phyloP scores from a whole-genome alignment of 1,284 basidiomycete species.

The Sporisorium exsertum region DNA sequence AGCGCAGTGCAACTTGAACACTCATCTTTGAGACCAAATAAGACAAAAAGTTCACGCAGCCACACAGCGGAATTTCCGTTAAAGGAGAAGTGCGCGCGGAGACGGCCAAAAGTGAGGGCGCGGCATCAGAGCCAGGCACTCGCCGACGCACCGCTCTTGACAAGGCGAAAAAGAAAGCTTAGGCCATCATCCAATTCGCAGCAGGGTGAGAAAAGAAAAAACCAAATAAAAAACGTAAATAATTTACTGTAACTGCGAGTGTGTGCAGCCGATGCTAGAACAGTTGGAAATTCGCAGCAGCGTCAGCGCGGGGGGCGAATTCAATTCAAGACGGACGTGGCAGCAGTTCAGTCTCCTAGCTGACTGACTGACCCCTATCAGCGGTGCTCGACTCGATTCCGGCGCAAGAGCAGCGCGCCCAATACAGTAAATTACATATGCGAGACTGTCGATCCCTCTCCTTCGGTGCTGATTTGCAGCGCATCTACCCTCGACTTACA shows the following conservation, averaged over 20 bases:
- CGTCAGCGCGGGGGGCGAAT: neutral
- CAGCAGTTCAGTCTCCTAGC: neutral
- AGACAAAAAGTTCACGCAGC: neutral
- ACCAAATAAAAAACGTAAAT: neutral
- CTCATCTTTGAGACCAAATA: neutral
- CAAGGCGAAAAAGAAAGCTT: neutral
- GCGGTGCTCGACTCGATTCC: too few species aligned
- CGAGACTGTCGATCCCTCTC: neutral
- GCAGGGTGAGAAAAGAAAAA: neutral
- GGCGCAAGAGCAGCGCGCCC: too few species aligned
- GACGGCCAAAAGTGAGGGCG: neutral
- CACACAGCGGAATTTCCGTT: neutral
- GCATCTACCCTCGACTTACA: neutral
- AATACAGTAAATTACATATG: too few species aligned
- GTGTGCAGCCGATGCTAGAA: constrained; percentile 1
- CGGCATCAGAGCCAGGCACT: neutral
- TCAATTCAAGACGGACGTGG: neutral
- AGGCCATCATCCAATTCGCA: neutral
- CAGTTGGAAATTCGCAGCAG: neutral
- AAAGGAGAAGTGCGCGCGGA: neutral
- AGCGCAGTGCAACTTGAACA: neutral
- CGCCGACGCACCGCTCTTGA: neutral
- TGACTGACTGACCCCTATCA: neutral
- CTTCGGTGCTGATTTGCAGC: neutral
- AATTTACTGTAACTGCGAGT: neutral